Evolutionary conservation across 106 monocot species (phyloP), one percentile per base, ranked within the genome.

Genomic region (Ottelia alismoides): DNA sequence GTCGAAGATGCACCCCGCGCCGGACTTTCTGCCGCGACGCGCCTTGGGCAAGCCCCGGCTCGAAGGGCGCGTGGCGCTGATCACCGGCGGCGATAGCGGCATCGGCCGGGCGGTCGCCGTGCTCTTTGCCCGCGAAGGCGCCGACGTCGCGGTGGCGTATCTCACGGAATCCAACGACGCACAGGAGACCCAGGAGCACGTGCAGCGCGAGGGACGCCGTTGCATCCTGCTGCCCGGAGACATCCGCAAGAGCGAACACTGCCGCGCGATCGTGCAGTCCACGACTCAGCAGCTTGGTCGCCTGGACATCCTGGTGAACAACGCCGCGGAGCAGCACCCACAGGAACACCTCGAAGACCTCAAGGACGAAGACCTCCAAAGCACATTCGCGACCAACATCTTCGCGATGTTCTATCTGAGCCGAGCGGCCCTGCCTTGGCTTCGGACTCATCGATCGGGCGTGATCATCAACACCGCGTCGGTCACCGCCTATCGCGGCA

Each of bases 81-180:
- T 88, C 32, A 75, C 82, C 0, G 78, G 87, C 19, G 87, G 87
- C 3, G 87, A 82, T 72, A 82, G 82, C 21, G 87, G 87, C 32
- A 82, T 88, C 45, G 87, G 87, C 0, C 49, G 87, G 6, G 72
- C 87, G 0, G 82, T 88, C 21, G 72, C 78, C 71, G 18, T 63
- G 35, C 60, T 58, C 70, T 88, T 70, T 55, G 72, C 75, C 7
- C 62, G 58, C 51, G 82, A 88, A 49, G 87, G 87, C 19, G 78
- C 83, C 18, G 74, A 78, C 20, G 83, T 83, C 45, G 83, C 83
- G 2, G 74, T 83, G 78, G 78, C 83, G 1, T 78, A 83, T 52
- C 68, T 78, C 9, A 61, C 74, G 60, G 83, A 83, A 40, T 64
- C 68, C 25, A 75, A 64, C 51, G 83, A 83, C 56, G 83, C 83